Evolutionary conservation across 768 basidiomycete genomes (phyloP).

Genomic region (Boletus speciosus): DNA sequence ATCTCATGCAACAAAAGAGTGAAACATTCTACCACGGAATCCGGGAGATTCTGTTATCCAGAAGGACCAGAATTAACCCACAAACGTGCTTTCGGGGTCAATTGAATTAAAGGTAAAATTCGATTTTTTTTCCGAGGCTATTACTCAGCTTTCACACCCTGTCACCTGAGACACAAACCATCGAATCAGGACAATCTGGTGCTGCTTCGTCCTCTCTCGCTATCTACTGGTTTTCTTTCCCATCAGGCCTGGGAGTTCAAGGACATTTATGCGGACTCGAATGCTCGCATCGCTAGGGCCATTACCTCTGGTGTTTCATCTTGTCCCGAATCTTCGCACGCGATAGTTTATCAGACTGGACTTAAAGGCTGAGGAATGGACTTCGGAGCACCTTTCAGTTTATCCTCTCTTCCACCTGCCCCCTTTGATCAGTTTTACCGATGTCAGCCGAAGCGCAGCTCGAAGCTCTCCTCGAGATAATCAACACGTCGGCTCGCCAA

Average conservation of each 20-base stretch:
- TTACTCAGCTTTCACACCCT: background rate
- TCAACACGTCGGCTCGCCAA: constrained; percentile 27
- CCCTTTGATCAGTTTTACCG: background rate
- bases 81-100: background rate
- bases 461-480: constrained; percentile 29
- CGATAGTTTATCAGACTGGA: background rate
- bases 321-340: background rate
- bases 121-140: background rate
- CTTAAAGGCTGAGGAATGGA: constrained; percentile 5
- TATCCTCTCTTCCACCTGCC: background rate
- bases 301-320: background rate
- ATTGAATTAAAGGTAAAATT: background rate
- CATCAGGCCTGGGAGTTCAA: constrained; percentile 7
- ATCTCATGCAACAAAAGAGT: background rate
- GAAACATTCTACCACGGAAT: background rate
- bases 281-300: background rate
- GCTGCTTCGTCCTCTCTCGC: background rate
- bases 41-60: background rate
- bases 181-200: background rate
- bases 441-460: constrained; percentile 30
- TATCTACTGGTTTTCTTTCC: background rate
- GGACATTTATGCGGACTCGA: background rate
- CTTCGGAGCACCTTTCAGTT: background rate
- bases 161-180: constrained; percentile 5
- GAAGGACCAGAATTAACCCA: background rate